phyloP scores from a whole-genome alignment of 371 early-diverging fungal species.

The Zopfochytrium polystomum region DNA sequence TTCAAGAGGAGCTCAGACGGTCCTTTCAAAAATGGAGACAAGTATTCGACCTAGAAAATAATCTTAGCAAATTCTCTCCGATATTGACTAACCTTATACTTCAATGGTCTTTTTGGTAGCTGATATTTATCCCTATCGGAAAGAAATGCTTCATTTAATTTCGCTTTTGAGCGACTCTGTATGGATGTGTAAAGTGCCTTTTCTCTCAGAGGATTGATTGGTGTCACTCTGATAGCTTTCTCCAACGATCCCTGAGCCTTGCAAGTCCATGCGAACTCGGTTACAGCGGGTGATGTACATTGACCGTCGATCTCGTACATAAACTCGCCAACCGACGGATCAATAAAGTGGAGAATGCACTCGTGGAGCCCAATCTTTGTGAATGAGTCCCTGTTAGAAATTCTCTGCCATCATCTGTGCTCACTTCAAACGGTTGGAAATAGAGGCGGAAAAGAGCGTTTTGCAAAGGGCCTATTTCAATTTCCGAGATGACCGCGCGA shows the following conservation, averaged over 20 bases:
- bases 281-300: conserved; percentile 28
- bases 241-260: conserved; percentile 35
- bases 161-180: conserved; percentile 3
- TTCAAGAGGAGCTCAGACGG: conserved; percentile 41
- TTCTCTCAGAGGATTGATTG: conserved; percentile 39
- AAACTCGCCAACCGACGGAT: conserved; percentile 47
- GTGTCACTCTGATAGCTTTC: conserved; percentile 40
- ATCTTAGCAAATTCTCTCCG: not conserved
- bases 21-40: conserved; percentile 43
- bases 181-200: conserved; percentile 33
- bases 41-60: conserved; percentile 38
- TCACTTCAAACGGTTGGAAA: conserved; percentile 45
- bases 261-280: conserved; percentile 45
- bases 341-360: conserved; percentile 44
- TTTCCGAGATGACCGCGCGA: conserved; percentile 5
- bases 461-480: conserved; percentile 30
- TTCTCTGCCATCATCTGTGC: not conserved
- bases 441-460: conserved; percentile 21
- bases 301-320: conserved; percentile 43
- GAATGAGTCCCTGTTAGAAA: not conserved
- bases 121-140: conserved; percentile 30
- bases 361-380: conserved; percentile 33
- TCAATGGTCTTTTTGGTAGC: conserved; percentile 30
- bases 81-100: conserved; percentile 32
- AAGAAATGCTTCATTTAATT: not conserved